phyloP scores from a whole-genome alignment of 2,329 filamentous ascomycete species.

The Cladosporium sp. region DNA sequence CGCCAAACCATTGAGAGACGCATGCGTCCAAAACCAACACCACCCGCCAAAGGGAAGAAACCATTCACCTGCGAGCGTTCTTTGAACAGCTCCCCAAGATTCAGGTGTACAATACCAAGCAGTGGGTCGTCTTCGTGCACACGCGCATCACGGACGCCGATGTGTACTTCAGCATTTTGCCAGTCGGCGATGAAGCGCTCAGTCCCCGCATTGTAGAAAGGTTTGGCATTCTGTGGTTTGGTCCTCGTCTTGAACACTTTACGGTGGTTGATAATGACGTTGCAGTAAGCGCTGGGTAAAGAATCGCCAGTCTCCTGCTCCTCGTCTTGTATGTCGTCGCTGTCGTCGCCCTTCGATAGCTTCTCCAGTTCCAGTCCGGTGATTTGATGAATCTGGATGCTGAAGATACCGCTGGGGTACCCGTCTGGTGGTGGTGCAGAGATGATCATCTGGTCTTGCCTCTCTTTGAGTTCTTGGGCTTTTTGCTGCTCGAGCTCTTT shows the following conservation, averaged over 20 bases:
- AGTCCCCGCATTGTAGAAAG: slow-evolving; percentile 75
- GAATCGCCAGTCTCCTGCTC: slow-evolving; percentile 62
- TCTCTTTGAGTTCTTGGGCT: slow-evolving; percentile 61
- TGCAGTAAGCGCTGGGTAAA: slow-evolving; percentile 70
- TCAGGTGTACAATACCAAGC: slow-evolving; percentile 69
- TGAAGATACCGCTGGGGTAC: slow-evolving; percentile 66
- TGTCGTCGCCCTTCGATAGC: slow-evolving; percentile 56
- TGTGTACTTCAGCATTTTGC: slow-evolving; percentile 64
- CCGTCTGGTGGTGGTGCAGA: slow-evolving; percentile 64
- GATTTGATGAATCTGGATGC: slow-evolving; percentile 72
- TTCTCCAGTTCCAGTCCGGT: slow-evolving; percentile 65
- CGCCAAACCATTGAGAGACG: slow-evolving; percentile 73
- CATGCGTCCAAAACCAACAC: slow-evolving; percentile 69
- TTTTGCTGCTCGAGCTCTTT: slow-evolving; percentile 68
- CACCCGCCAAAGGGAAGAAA: slow-evolving; percentile 67
- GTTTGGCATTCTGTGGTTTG: slow-evolving; percentile 75
- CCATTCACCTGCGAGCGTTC: slow-evolving; percentile 65
- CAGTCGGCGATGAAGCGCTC: slow-evolving; percentile 72
- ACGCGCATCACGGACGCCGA: slow-evolving; percentile 67
- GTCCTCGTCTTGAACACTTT: slow-evolving; percentile 70
- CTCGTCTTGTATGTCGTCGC: slow-evolving; percentile 50
- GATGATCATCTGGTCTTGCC: slow-evolving; percentile 64
- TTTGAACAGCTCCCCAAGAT: slow-evolving; percentile 61
- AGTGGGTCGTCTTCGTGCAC: slow-evolving; percentile 69
- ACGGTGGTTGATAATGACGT: slow-evolving; percentile 70